Conservation (phyloP, 2,329 filamentous ascomycete species). For the Pseudogymnoascus sp. region DNA sequence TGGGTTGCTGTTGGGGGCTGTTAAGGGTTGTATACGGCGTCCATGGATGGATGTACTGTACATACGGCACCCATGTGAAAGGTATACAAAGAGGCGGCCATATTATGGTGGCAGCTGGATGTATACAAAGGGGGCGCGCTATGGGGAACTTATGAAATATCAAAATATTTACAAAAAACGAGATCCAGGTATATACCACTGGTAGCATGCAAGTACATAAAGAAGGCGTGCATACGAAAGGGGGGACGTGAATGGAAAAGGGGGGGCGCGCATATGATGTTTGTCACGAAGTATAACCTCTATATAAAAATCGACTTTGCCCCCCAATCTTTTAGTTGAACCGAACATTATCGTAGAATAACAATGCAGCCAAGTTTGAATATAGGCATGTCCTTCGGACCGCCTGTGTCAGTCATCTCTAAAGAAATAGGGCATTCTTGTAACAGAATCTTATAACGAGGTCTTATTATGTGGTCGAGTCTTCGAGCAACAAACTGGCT, state of each 20-base stretch:
- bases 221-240: background rate
- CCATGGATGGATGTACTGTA: background rate
- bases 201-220: background rate
- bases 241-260: background rate
- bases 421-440: background rate
- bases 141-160: background rate
- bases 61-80: background rate
- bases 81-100: background rate
- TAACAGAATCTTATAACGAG: too few species aligned
- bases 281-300: background rate
- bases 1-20: background rate
- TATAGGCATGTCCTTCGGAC: background rate
- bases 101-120: background rate
- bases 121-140: too few species aligned
- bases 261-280: background rate
- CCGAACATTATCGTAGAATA: background rate
- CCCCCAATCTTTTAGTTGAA: background rate
- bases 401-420: background rate
- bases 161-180: background rate
- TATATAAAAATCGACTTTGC: background rate
- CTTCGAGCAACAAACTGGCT: background rate
- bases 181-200: background rate
- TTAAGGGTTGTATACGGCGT: background rate
- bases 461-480: background rate
- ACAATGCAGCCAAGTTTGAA: background rate